Percentiles rank a stretch among this genome's conserved stretches.
Conservation (phyloP, 164 flowering plant species). For the Vitis rotundifolia region DNA sequence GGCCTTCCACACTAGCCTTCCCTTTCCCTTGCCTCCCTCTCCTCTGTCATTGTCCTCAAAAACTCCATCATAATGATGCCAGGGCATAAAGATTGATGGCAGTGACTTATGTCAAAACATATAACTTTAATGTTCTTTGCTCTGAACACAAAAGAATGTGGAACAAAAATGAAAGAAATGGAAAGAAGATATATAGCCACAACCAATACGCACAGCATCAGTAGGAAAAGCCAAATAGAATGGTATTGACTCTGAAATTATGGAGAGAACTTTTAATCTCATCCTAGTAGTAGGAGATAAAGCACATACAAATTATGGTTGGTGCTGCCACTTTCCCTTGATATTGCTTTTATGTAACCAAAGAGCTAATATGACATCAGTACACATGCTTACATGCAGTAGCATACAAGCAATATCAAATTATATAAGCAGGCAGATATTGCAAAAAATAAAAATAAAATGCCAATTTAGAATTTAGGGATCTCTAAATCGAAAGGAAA, state of each 20-base stretch:
- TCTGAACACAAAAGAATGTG: too few species aligned
- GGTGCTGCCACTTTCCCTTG: background rate
- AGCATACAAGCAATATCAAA: background rate
- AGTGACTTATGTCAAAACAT: too few species aligned
- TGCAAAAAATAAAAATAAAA: background rate
- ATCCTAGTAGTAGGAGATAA: background rate
- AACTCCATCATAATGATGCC: background rate
- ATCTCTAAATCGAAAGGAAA: background rate
- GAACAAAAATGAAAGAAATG: too few species aligned
- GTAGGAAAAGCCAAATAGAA: too few species aligned
- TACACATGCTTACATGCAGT: background rate
- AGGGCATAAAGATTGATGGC: too few species aligned
- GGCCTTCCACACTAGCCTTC: too few species aligned
- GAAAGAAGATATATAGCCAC: too few species aligned
- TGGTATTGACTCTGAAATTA: too few species aligned
- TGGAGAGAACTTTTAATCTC: background rate
- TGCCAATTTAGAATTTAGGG: background rate
- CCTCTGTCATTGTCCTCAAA: background rate
- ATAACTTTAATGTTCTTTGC: too few species aligned
- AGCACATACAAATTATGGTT: background rate
- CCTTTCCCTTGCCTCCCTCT: background rate
- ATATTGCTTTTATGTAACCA: background rate
- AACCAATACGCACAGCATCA: too few species aligned
- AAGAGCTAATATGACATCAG: background rate
- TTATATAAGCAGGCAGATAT: background rate